Evolutionary conservation across 2,329 filamentous ascomycete species (phyloP).

Genomic region (Fusarium chuoi): DNA sequence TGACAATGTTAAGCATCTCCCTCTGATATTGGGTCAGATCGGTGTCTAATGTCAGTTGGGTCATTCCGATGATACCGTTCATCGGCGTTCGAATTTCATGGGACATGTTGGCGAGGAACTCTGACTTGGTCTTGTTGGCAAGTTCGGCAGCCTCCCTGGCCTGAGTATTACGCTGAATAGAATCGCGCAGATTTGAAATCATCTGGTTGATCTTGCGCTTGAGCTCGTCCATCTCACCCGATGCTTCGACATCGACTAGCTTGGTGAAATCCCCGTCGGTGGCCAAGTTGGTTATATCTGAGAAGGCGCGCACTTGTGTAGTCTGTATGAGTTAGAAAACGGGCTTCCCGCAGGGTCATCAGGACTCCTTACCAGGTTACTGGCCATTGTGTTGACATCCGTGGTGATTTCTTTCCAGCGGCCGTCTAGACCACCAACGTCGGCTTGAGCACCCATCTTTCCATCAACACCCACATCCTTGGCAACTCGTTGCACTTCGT

Average conservation of each 20-base stretch:
- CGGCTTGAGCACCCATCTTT: conserved; percentile 97
- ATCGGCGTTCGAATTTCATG: conserved; percentile 98
- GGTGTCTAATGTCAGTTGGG: conserved; percentile 93
- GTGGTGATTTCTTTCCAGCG: conserved; percentile 99
- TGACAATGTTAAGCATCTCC: conserved; percentile 98
- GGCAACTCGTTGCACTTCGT: conserved; percentile 93
- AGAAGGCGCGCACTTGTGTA: conserved; percentile 96
- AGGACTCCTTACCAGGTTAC: conserved; percentile 63
- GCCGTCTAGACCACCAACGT: conserved; percentile 90
- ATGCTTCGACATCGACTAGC: conserved; percentile 95
- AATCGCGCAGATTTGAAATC: conserved; percentile 94
- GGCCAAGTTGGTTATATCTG: conserved; percentile 97
- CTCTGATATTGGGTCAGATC: conserved; percentile 94
- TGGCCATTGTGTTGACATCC: conserved; percentile 93
- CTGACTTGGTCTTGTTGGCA: conserved; percentile 97
- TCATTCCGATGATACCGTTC: conserved; percentile 99
- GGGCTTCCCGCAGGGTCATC: not conserved
- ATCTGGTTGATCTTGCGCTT: conserved; percentile 99
- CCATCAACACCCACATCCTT: conserved; percentile 97
- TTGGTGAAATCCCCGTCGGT: conserved; percentile 98
- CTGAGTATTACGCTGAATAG: conserved; percentile 95
- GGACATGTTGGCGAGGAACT: conserved; percentile 98
- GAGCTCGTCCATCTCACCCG: conserved; percentile 98
- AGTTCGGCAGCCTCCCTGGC: conserved; percentile 95
- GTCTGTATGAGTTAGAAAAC: conserved; percentile 66